Percentiles rank a stretch among this genome's conserved stretches.
Evolutionary conservation across 805 yeast species (phyloP).

Genomic region (Schwanniomyces sp.): DNA sequence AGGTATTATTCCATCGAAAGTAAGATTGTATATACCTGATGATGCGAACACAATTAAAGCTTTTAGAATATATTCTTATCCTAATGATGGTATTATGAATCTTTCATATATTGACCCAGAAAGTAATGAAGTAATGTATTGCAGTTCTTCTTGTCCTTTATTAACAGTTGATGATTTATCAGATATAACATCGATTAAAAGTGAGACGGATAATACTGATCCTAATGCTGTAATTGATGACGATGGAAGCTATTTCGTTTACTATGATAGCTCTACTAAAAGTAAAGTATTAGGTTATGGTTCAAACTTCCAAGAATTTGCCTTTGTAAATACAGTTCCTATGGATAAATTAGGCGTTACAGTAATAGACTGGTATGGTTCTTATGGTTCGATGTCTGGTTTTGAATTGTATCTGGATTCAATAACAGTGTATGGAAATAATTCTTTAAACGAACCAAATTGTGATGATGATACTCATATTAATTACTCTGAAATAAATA

Average conservation of each 20-base stretch:
- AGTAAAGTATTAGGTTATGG: conserved; percentile 44
- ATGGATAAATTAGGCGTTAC: conserved; percentile 63
- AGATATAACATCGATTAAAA: conserved; percentile 22
- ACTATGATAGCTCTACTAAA: conserved; percentile 32
- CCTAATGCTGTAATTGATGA: conserved; percentile 31
- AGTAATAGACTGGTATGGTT: conserved; percentile 68
- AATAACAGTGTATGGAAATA: conserved; percentile 69
- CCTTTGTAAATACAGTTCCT: conserved; percentile 66
- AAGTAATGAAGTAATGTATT: conserved; percentile 53
- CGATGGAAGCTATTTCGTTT: conserved; percentile 35
- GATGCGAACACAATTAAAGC: conserved; percentile 51
- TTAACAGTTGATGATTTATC: conserved; percentile 37
- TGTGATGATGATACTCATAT: conserved; percentile 41
- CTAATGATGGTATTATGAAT: conserved; percentile 89
- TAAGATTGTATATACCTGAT: conserved; percentile 66
- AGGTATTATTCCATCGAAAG: conserved; percentile 63
- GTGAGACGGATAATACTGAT: conserved; percentile 21
- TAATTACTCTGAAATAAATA: conserved; percentile 22
- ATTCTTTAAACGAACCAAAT: conserved; percentile 64
- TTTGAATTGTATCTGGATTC: conserved; percentile 66
- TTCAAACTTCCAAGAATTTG: conserved; percentile 72
- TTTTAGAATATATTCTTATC: conserved; percentile 75
- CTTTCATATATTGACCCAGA: conserved; percentile 78
- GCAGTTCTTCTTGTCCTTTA: conserved; percentile 92
- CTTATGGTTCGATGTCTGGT: conserved; percentile 67